Evolutionary conservation across 139 green algal species (phyloP).

Genomic region (Chlamydomonas schloesseri): DNA sequence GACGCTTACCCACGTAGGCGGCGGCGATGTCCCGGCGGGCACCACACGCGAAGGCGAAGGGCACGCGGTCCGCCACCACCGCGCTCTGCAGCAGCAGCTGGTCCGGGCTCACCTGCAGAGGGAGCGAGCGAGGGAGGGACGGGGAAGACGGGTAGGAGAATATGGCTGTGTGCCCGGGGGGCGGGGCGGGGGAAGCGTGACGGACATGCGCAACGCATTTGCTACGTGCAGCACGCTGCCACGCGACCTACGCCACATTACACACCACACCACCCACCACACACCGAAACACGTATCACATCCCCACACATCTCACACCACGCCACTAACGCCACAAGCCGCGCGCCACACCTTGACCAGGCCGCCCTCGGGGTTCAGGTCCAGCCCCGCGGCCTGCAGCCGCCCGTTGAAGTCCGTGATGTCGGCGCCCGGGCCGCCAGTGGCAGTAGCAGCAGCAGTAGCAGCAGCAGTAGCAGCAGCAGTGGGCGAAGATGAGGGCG

Average conservation of each 20-base stretch:
- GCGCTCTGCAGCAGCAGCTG: constrained; percentile 79
- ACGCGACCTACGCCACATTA: too few relatives aligned
- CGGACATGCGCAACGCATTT: too few relatives aligned
- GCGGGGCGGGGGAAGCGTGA: too few relatives aligned
- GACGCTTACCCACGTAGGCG: constrained; percentile 41
- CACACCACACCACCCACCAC: background rate
- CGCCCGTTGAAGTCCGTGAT: constrained; percentile 63
- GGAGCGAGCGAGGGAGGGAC: too few relatives aligned
- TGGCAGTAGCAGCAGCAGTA: too few relatives aligned
- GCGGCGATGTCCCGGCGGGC: background rate
- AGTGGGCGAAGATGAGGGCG: background rate
- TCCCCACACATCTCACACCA: too few relatives aligned
- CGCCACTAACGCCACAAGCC: too few relatives aligned
- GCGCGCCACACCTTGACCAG: constrained; percentile 16
- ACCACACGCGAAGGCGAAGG: constrained; percentile 68
- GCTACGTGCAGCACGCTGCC: too few relatives aligned
- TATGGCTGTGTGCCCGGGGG: too few relatives aligned
- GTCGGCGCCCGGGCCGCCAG: constrained; percentile 16
- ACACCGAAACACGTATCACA: too few relatives aligned
- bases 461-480: too few relatives aligned
- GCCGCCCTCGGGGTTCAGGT: constrained; percentile 75
- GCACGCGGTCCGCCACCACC: constrained; percentile 75
- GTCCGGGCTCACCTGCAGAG: constrained; percentile 75
- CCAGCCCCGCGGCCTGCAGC: constrained; percentile 67
- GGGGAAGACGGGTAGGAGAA: too few relatives aligned